Evolutionary conservation across 1,284 basidiomycete genomes (phyloP), one percentile per base, ranked within the genome.

Genomic region (Cryptococcus hybrid): DNA sequence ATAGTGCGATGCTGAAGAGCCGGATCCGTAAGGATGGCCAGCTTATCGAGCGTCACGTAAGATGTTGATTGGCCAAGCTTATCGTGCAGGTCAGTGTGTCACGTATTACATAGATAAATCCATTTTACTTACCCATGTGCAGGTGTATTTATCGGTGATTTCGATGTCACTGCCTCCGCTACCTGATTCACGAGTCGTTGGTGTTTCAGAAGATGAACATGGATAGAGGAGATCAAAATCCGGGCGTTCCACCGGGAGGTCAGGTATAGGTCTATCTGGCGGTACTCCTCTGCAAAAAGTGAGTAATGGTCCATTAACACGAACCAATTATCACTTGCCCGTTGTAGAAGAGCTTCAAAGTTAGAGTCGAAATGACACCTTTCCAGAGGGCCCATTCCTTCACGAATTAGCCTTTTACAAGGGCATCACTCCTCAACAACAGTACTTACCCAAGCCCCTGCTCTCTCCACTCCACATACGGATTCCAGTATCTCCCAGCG

Each of bases 11-110:
- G 70, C 42, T 77, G 76, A 34, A 82, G 77, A 8, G 80, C 79
- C 1, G 81, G 81, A 59, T 82, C 81, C 42, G 81, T 82, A 15
- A 82, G 67, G 48, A 82, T 79, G 13, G 74, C 74, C 9, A 81
- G 69, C 13, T 79, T 79, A 49, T 79, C 75, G 43, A 82, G 66
- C 39, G 81, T 80, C 12, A 82, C 75, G 47, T 80, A 78, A 18
- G 76, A 65, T 1, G 78, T 79, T 1, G 78, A 80, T 62, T 80
- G 78, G 18, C 79, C 78, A 48, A 79, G 71, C 78, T 77, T 2
- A 42, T 13, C 34, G 35, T 8, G n/a, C 30, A 43, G 15, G 38
- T 54, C 46, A 58, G 44, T n/a, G 7, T 35, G 38, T 15, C 12
- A 15, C 15, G 13, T 47, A 15, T 12, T 3, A 12, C 3, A 47